phyloP scores from a whole-genome alignment of 2,329 filamentous ascomycete genomes.

The Claviceps maximensis region DNA sequence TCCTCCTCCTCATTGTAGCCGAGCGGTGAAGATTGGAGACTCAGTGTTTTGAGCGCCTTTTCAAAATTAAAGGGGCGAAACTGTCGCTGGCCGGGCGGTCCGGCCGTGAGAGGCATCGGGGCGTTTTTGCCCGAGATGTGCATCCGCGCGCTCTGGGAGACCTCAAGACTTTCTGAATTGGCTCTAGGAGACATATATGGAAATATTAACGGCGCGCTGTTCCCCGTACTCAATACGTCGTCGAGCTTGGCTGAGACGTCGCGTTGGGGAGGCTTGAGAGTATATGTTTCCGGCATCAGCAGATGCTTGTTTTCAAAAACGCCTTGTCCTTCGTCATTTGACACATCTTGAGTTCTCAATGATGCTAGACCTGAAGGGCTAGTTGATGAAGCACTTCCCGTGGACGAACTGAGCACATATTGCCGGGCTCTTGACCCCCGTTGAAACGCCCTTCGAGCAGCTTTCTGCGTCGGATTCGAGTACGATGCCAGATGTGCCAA shows the following conservation, averaged over 20 bases:
- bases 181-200: background rate
- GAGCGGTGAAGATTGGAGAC: conserved; percentile 2
- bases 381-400: background rate
- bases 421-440: conserved; percentile 15
- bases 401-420: conserved; percentile 4
- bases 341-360: background rate
- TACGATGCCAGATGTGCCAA: conserved; percentile 43
- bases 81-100: conserved; percentile 40
- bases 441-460: conserved; percentile 33
- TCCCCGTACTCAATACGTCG: background rate
- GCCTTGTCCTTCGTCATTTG: background rate
- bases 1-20: conserved; percentile 12
- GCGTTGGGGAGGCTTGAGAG: background rate
- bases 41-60: conserved; percentile 20
- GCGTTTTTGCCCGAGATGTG: conserved; percentile 25
- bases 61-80: conserved; percentile 32
- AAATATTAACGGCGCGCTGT: background rate
- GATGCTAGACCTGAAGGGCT: background rate
- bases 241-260: conserved; percentile 4
- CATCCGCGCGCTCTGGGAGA: conserved; percentile 3
- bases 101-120: conserved; percentile 39
- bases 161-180: conserved; percentile 1
- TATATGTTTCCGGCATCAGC: background rate
- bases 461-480: conserved; percentile 39
- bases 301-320: background rate